phyloP scores from a whole-genome alignment of 306 rosid genomes.

The Vicia villosa region DNA sequence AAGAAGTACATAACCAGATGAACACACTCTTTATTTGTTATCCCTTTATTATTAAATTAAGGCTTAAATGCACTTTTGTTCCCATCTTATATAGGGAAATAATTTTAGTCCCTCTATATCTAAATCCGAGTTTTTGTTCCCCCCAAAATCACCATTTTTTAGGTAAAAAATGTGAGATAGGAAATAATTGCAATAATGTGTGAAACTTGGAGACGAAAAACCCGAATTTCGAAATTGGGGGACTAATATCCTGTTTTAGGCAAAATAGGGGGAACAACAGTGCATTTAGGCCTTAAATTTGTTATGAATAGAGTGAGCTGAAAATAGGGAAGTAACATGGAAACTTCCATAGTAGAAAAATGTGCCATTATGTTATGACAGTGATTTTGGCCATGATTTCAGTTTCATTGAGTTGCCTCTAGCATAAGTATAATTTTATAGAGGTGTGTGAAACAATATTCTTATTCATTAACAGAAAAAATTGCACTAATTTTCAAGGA shows the following conservation, averaged over 20 bases:
- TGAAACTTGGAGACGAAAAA: not conserved
- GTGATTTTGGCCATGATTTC: constrained; percentile 18
- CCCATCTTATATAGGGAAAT: no score
- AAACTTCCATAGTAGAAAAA: constrained; percentile 15
- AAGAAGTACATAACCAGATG: constrained; percentile 26
- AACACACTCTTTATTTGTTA: not conserved
- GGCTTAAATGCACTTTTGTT: no score
- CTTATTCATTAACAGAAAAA: not conserved
- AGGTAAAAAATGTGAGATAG: not conserved
- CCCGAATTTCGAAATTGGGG: not conserved
- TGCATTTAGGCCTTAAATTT: not conserved
- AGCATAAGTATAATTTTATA: constrained; percentile 20
- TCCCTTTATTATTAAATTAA: not conserved
- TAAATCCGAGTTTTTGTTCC: no score
- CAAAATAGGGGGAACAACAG: not conserved
- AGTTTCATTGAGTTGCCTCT: not conserved
- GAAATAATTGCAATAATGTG: not conserved
- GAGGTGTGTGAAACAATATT: not conserved
- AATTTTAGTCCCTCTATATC: no score
- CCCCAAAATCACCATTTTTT: not conserved
- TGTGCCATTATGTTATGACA: not conserved
- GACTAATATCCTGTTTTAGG: not conserved
- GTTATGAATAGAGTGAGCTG: constrained; percentile 16
- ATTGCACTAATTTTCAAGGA: constrained; percentile 2
- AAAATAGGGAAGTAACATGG: no score